Base-by-base conservation (phyloP, 179 eudicot genomes). In the Dionaea muscipula region DNA sequence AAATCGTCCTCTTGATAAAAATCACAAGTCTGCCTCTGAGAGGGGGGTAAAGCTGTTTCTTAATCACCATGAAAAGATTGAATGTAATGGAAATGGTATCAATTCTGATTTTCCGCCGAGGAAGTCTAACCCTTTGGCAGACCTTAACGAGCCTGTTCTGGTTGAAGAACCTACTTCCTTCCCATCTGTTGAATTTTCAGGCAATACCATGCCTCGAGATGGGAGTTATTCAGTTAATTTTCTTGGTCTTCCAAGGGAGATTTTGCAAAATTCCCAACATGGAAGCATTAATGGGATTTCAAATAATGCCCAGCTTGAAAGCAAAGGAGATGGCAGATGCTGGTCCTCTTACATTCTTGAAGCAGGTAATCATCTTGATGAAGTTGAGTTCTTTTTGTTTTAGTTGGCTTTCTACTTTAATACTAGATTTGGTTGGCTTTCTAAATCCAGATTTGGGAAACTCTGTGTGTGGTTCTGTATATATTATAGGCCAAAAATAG, bases 61-160 rank as follows among this genome's bases (percentile, higher is more conserved):
- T 49, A 63, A 55, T 51, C 53, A 64, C 36, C 33, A 57, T 54
- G 71, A 22, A 44, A 75, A 70, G 56, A 55, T 25, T 5, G 66
- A 74, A 56, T 38, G 20, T 37, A 57, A 56, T 47, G 63, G 49
- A 43, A 75, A 59, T 67, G 64, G 67, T 25, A 64, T 65, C 26
- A 55, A 60, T 62, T 64, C 72, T 27, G 68, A 59, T 61, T 61
- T 71, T 21, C 46, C 53, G 57, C 52, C 57, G 61, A 80, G 66
- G 63, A 77, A 51, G 27, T 54, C 82, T 28, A 52, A 53, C 64
- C 59, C 68, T 36, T 67, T 90, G 71, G 85, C 83, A 25, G 95
- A 91, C 70, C 67, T 87, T 67, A 91, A 91, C 51, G 94, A 82
- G 66, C 94, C 98, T 21, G 6, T 82, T 60, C 67, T 55, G 62